Evolutionary conservation across 2,329 filamentous ascomycete genomes (phyloP), one percentile per base, ranked within the genome.

Genomic region (Capronia epimyces): DNA sequence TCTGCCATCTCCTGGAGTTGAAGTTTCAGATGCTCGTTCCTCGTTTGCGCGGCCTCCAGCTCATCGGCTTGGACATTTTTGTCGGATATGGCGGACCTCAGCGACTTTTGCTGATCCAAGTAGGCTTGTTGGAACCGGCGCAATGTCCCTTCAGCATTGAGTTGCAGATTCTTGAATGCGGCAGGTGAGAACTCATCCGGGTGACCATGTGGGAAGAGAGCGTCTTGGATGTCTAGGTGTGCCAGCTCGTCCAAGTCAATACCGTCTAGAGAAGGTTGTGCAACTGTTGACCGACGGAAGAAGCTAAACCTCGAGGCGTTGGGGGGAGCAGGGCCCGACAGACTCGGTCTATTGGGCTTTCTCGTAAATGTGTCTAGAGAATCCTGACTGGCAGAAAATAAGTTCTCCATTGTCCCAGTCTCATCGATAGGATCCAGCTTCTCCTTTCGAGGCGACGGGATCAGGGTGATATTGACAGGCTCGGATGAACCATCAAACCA

Each of bases 1-100:
- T 72, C 72, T 3, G 78, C 77, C 72, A 83, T 78, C 31, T 77
- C 77, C 62, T 82, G 76, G 16, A 84, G 69, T 64, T 83, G 81
- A 56, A 76, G 70, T 65, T 82, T 82, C 46, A 83, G 66, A 58
- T 81, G 76, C 31, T 73, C 69, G 12, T 77, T 72, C 6, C 79
- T 72, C 32, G 77, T 80, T 27, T 80, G 73, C 12, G 78, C 74
- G 59, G 82, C 80, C 53, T 81, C 78, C 0, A 80, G 70, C 63
- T 83, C 81, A 56, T 83, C 80, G n/a, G 73, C 70, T 58, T 79
- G 76, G 9, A 76, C 75, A 45, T 74, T 75, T 52, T 79, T 75
- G 58, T 81, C 78, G 3, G 75, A 75, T 29, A 74, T 66, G 2
- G 74, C 70, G 53, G 77, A 72, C 32, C 74, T 71, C 37, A 83